Evolutionary conservation across 2,329 filamentous ascomycete species (phyloP), one percentile per base, ranked within the genome.

Genomic region (Colletotrichum gigasporum): DNA sequence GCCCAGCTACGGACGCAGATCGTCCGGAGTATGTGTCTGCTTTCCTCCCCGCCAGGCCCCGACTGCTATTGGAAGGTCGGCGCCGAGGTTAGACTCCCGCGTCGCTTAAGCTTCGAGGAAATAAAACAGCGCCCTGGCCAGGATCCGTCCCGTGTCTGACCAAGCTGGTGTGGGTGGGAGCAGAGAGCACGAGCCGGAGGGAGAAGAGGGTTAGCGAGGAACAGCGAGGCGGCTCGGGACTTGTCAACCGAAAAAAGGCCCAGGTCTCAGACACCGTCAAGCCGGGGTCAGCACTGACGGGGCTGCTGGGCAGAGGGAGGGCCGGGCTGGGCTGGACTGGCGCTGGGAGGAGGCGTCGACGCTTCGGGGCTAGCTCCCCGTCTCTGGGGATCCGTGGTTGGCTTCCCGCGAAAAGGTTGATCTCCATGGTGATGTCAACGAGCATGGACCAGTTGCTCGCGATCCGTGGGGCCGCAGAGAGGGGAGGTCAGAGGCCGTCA

Each of bases 201-300:
- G 12, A 20, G 18, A n/a, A n/a, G n/a, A n/a, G n/a, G n/a, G n/a
- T n/a, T n/a, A n/a, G n/a, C n/a, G n/a, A n/a, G n/a, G n/a, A n/a
- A n/a, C n/a, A n/a, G n/a, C n/a, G n/a, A n/a, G n/a, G n/a, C n/a
- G n/a, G n/a, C n/a, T n/a, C n/a, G n/a, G 26, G 26, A 16, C 37
- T 45, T 32, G 26, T 34, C 37, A 35, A 16, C 52, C 52, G 37
- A n/a, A n/a, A 45, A 41, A 44, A 16, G 18, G 39, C 16, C 2
- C 26, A 44, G 39, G 39, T 45, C 52, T 55, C 39, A 41, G 52
- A 55, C 18, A 34, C n/a, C n/a, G n/a, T n/a, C n/a, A n/a, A n/a
- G n/a, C n/a, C n/a, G n/a, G n/a, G n/a, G n/a, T n/a, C n/a, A n/a
- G n/a, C n/a, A n/a, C n/a, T n/a, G n/a, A n/a, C n/a, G n/a, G n/a